A percentile compares a stretch with the other conserved stretches of the same genome.
phyloP scores from a whole-genome alignment of 163 green algal species.

The Scenedesmus sp. region DNA sequence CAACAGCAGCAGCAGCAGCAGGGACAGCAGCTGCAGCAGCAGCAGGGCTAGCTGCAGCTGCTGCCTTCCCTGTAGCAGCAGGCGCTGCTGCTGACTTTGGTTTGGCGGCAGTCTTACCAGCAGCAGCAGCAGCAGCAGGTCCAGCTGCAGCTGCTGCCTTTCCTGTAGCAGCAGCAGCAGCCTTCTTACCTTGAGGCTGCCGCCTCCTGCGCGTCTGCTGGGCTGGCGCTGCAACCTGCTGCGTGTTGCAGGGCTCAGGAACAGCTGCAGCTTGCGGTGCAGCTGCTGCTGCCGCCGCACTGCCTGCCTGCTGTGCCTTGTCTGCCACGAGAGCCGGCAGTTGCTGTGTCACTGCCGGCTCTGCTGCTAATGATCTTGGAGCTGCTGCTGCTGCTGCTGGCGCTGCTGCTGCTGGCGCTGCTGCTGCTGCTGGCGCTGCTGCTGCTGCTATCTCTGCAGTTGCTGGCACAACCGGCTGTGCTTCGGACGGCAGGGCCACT shows the following conservation, averaged over 20 bases:
- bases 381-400: neutral
- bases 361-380: neutral
- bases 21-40: neutral
- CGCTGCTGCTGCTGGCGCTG: neutral
- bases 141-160: neutral
- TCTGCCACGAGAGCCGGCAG: neutral
- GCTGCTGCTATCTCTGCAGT: neutral
- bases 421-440: neutral
- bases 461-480: neutral
- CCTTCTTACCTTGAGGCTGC: neutral
- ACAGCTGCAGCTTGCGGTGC: neutral
- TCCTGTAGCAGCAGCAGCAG: neutral
- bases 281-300: neutral
- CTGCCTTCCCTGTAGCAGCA: neutral
- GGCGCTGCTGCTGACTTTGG: neutral
- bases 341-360: neutral
- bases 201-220: neutral
- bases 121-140: neutral
- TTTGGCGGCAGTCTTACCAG: neutral
- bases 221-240: neutral
- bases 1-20: neutral
- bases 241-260: neutral
- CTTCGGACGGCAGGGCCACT: neutral
- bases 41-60: neutral
- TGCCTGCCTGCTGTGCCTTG: neutral